Percentiles rank a stretch among this genome's conserved stretches.
phyloP scores from a whole-genome alignment of 139 green algal species.

The Picochlorum sp. region DNA sequence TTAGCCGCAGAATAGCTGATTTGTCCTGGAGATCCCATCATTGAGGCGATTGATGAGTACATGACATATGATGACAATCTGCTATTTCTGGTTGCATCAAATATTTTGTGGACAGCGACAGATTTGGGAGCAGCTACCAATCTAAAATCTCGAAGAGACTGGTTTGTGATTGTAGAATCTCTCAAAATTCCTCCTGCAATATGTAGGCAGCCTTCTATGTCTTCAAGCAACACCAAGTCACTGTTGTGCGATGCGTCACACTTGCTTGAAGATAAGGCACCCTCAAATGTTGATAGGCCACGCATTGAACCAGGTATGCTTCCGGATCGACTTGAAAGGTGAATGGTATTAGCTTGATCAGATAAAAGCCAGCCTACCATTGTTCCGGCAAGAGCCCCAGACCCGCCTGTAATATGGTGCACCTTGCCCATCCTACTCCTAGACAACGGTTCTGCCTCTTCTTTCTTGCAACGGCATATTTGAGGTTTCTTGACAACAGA shows the following conservation, averaged over 20 bases:
- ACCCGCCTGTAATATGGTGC: conserved; percentile 19
- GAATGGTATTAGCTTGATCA: conserved; percentile 1
- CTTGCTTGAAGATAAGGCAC: conserved; percentile 1
- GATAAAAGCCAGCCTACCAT: conserved; percentile 18
- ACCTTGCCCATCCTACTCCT: not conserved
- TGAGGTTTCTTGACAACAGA: conserved; percentile 2
- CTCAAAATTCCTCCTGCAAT: conserved; percentile 65
- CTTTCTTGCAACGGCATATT: conserved; percentile 4
- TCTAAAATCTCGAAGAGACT: conserved; percentile 32
- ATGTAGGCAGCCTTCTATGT: not conserved
- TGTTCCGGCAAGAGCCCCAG: conserved; percentile 17
- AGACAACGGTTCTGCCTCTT: not conserved
- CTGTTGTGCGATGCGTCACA: not conserved
- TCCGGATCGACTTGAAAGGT: conserved; percentile 18
- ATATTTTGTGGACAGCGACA: not conserved
- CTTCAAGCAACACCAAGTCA: conserved; percentile 1
- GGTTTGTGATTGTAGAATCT: conserved; percentile 54
- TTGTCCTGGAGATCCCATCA: conserved; percentile 75
- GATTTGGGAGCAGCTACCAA: conserved; percentile 2
- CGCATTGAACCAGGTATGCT: not conserved
- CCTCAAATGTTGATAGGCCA: not conserved
- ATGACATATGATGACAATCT: conserved; percentile 34
- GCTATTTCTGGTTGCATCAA: no score
- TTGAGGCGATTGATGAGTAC: conserved; percentile 67
- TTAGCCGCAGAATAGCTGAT: conserved; percentile 72